phyloP scores from a whole-genome alignment of 768 basidiomycete species.

The Tylopilus rubrobrunneus region DNA sequence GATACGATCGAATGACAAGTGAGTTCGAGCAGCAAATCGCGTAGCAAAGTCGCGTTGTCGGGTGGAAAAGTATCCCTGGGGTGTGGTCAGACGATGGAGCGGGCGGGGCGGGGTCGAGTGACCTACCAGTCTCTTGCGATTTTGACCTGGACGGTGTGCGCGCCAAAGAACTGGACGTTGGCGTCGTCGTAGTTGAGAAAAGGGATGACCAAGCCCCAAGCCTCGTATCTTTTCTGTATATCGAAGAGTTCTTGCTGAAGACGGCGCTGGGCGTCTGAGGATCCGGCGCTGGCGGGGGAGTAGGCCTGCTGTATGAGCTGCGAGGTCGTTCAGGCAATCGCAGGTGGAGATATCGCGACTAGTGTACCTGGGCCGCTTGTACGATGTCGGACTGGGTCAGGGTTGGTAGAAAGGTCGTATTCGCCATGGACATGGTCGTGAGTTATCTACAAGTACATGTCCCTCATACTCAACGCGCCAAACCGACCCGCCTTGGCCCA shows the following conservation, averaged over 20 bases:
- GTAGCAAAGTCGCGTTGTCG: slow-evolving; percentile 54
- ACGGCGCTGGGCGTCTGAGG: slow-evolving; percentile 56
- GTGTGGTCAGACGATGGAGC: slow-evolving; percentile 6
- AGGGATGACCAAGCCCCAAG: slow-evolving; percentile 82
- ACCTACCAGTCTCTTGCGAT: slow-evolving; percentile 87
- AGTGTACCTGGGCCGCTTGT: slow-evolving; percentile 55
- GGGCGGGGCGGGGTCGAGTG: not conserved
- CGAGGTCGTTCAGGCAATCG: slow-evolving; percentile 10
- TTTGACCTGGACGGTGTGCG: slow-evolving; percentile 92
- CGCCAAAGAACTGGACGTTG: slow-evolving; percentile 93
- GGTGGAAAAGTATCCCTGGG: slow-evolving; percentile 71
- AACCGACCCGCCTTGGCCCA: slow-evolving; percentile 18
- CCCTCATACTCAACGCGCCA: not conserved
- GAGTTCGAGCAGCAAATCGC: slow-evolving; percentile 65
- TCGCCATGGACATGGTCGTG: slow-evolving; percentile 22
- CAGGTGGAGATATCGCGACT: slow-evolving; percentile 7
- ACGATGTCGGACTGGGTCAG: slow-evolving; percentile 51
- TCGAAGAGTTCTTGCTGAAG: slow-evolving; percentile 73
- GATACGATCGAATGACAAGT: slow-evolving; percentile 61
- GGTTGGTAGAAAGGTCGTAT: slow-evolving; percentile 45
- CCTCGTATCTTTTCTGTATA: slow-evolving; percentile 70
- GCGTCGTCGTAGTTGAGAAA: slow-evolving; percentile 67
- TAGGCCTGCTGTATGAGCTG: slow-evolving; percentile 72
- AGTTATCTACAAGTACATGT: too few relatives aligned
- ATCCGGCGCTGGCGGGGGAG: slow-evolving; percentile 45